Base-by-base conservation (phyloP, 768 basidiomycete genomes). In the Tylopilus sp. region DNA sequence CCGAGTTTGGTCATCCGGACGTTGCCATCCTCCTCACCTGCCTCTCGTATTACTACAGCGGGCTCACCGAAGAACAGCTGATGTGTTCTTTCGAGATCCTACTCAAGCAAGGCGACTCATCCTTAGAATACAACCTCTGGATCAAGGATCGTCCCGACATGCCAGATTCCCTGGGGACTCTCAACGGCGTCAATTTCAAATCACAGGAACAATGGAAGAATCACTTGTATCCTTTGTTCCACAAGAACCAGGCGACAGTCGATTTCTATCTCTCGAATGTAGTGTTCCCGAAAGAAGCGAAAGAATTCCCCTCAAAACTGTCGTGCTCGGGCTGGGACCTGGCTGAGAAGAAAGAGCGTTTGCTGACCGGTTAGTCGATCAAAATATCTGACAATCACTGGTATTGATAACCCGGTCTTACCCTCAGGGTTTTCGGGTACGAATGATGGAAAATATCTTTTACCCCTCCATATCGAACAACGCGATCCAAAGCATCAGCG, bases 1-100 rank as follows among this genome's bases (percentile, higher is more conserved):
- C 79, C 33, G 78, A 81, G 43, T 81, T 81, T 42, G 76, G 75
- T 6, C 79, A 81, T 55, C 79, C 79, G 0, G 80, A 81, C 21
- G 66, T 79, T 6, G 69, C 71, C 0, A 64, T 80, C 44, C 48
- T 36, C 35, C 35, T 36, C n/a, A n/a, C n/a, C n/a, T n/a, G n/a
- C n/a, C n/a, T n/a, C n/a, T n/a, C n/a, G n/a, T n/a, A n/a, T n/a
- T 79, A 80, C 45, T 80, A 80, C 43, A 60, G 62, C 1, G 79
- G 80, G 7, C 65, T 81, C 8, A 67, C 60, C 1, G 52, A 67
- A 13, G 47, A 65, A 2, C 76, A 81, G 42, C 48, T 81, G 4
- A 60, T 57, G 23, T 22, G 50, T 2, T 70, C 65, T 25, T 75
- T 81, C 22, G 59, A 71, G 18, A 58, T 70, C 4, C 62, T 81